These are phyloP conservation scores for Schizopora paradoxa DNA, from an alignment of 1,284 basidiomycete species.

Conservation along the genomic window DNA sequence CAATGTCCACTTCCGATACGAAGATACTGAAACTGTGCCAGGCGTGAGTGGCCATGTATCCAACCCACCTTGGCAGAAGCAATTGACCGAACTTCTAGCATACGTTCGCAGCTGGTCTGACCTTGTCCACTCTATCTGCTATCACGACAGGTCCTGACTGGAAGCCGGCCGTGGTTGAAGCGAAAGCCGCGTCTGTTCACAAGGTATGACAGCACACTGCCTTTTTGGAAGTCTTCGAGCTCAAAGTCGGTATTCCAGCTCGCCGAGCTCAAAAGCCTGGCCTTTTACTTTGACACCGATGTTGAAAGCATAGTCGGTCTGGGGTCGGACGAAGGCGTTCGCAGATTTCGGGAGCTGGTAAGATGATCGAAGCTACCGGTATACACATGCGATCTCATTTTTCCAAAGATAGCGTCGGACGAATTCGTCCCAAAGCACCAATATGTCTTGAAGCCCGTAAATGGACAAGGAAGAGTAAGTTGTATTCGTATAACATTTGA, in stretches of 20 bases:
- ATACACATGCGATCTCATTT: no score
- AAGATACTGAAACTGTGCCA: slow-evolving; percentile 91
- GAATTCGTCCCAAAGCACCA: slow-evolving; percentile 68
- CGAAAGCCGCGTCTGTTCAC: slow-evolving; percentile 83
- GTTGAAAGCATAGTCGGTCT: slow-evolving; percentile 76
- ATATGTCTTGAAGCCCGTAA: slow-evolving; percentile 94
- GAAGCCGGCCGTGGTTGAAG: slow-evolving; percentile 94
- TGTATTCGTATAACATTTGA: slow-evolving; percentile 1
- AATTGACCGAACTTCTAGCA: slow-evolving; percentile 47
- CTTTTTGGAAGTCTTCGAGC: slow-evolving; percentile 14
- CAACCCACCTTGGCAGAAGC: neutral
- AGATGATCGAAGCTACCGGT: slow-evolving; percentile 20
- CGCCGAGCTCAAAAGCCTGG: slow-evolving; percentile 82
- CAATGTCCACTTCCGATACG: slow-evolving; percentile 95
- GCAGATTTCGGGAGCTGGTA: slow-evolving; percentile 79
- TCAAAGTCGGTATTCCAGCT: slow-evolving; percentile 47
- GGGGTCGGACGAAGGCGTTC: slow-evolving; percentile 59
- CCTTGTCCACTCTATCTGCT: slow-evolving; percentile 88
- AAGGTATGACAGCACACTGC: slow-evolving; percentile 51
- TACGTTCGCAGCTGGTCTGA: slow-evolving; percentile 91
- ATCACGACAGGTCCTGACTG: slow-evolving; percentile 91
- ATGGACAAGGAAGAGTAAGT: slow-evolving; percentile 85
- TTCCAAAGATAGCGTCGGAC: slow-evolving; percentile 58
- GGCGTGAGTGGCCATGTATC: slow-evolving; percentile 48
- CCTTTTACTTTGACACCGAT: slow-evolving; percentile 97